A percentile compares a stretch with the other conserved stretches of the same genome.
phyloP scores from a whole-genome alignment of 768 basidiomycete genomes.

The Goffeauzyma gilvescens region DNA sequence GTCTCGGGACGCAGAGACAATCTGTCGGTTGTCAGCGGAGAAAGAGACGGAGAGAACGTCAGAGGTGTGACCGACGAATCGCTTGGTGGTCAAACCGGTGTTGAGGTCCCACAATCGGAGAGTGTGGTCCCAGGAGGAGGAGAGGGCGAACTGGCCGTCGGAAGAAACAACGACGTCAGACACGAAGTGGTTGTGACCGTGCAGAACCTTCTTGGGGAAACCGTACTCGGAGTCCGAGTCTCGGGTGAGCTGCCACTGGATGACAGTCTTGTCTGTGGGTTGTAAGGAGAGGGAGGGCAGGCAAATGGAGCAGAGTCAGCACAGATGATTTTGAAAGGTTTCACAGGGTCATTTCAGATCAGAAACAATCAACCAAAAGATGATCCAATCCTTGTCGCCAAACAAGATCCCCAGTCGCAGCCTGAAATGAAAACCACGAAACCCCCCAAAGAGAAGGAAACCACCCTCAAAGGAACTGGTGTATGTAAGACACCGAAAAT shows the following conservation, averaged over 20 bases:
- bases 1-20: conserved; percentile 96
- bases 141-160: conserved; percentile 97
- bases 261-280: conserved; percentile 85
- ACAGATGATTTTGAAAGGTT: too few species aligned
- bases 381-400: too few species aligned
- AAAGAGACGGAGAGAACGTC: conserved; percentile 98
- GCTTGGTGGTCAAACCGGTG: conserved; percentile 84
- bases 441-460: too few species aligned
- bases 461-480: too few species aligned
- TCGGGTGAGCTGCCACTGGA: conserved; percentile 96
- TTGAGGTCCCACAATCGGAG: conserved; percentile 99
- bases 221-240: conserved; percentile 62
- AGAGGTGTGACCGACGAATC: conserved; percentile 92
- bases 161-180: conserved; percentile 98
- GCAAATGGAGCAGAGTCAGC: too few species aligned
- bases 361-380: too few species aligned
- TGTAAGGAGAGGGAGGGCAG: too few species aligned
- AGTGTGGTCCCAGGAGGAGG: conserved; percentile 99
- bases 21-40: conserved; percentile 98
- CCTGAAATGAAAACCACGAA: too few species aligned
- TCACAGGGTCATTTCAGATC: too few species aligned
- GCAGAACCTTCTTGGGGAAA: conserved; percentile 89
- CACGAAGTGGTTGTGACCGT: conserved; percentile 98
- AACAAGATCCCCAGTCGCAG: too few species aligned
- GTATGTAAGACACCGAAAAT: too few species aligned